Percentiles rank a stretch among this genome's conserved stretches.
Conservation (phyloP, 2,329 filamentous ascomycete genomes). For the Ophiocordyceps camponoti-rufipedis region DNA sequence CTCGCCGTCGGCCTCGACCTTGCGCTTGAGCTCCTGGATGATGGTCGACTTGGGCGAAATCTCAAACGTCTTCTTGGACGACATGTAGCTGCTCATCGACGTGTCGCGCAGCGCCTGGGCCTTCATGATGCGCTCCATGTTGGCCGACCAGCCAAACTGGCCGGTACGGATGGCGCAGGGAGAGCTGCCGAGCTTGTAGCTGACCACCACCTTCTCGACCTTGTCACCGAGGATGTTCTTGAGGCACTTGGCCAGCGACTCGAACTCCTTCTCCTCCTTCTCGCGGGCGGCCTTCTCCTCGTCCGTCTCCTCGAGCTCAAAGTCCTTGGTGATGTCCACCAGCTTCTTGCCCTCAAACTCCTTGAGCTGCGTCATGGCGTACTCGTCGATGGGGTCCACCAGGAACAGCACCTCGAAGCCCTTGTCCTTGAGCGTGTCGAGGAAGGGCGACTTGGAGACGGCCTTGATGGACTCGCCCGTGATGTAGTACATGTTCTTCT, state of each 20-base stretch:
- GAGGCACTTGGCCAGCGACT: slow-evolving; percentile 82
- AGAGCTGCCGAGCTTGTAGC: slow-evolving; percentile 85
- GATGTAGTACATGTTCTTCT: slow-evolving; percentile 99
- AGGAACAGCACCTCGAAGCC: slow-evolving; percentile 99
- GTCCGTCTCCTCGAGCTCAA: slow-evolving; percentile 98
- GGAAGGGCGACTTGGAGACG: slow-evolving; percentile 94
- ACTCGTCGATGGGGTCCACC: slow-evolving; percentile 97
- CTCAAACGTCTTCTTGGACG: slow-evolving; percentile 99
- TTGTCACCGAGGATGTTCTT: slow-evolving; percentile 99
- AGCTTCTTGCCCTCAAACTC: slow-evolving; percentile 99
- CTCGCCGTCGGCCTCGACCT: slow-evolving; percentile 95
- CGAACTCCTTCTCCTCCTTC: slow-evolving; percentile 95
- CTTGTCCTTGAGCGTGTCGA: slow-evolving; percentile 97
- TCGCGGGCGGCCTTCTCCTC: slow-evolving; percentile 97
- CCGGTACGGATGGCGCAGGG: slow-evolving; percentile 98
- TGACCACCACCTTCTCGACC: slow-evolving; percentile 99
- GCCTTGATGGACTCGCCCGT: slow-evolving; percentile 99
- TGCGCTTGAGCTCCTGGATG: slow-evolving; percentile 98
- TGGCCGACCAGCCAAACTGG: slow-evolving; percentile 99
- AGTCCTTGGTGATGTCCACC: slow-evolving; percentile 99
- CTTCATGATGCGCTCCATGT: slow-evolving; percentile 99
- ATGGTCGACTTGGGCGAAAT: slow-evolving; percentile 98
- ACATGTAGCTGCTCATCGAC: slow-evolving; percentile 99
- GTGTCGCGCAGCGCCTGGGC: slow-evolving; percentile 98
- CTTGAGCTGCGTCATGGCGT: slow-evolving; percentile 99